A percentile compares a stretch with the other conserved stretches of the same genome.
These are phyloP conservation scores for Alternaria ethzedia DNA, from an alignment of 2,329 filamentous ascomycete genomes.

Conservation along the genomic window DNA sequence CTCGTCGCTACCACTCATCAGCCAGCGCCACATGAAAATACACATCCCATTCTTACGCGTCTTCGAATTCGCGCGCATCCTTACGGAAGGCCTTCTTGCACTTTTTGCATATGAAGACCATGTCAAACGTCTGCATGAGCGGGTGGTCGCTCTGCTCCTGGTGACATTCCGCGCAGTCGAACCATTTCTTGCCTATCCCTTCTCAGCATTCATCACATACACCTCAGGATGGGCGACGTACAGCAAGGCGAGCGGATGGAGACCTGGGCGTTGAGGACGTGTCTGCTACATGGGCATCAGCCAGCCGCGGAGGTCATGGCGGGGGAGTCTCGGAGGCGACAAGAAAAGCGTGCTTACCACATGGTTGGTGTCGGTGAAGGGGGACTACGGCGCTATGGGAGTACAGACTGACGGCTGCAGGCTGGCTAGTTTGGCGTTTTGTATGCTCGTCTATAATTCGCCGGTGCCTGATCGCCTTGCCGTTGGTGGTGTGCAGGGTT, in stretches of 20 bases:
- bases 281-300: slow-evolving; percentile 71
- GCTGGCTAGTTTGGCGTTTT: slow-evolving; percentile 5
- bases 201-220: slow-evolving; percentile 8
- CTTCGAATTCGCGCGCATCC: slow-evolving; percentile 88
- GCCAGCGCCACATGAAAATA: background rate
- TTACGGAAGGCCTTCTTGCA: slow-evolving; percentile 99
- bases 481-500: slow-evolving; percentile 17
- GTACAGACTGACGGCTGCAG: slow-evolving; percentile 4
- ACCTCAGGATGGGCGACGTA: slow-evolving; percentile 55
- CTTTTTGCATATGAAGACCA: slow-evolving; percentile 98
- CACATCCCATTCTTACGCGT: slow-evolving; percentile 54
- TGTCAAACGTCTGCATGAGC: slow-evolving; percentile 79
- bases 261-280: slow-evolving; percentile 97
- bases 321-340: slow-evolving; percentile 15
- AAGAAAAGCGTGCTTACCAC: slow-evolving; percentile 31
- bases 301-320: slow-evolving; percentile 24
- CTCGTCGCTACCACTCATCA: slow-evolving; percentile 70
- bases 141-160: slow-evolving; percentile 77
- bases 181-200: slow-evolving; percentile 85
- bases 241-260: slow-evolving; percentile 95
- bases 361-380: slow-evolving; percentile 19
- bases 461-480: slow-evolving; percentile 26
- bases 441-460: slow-evolving; percentile 15
- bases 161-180: slow-evolving; percentile 97
- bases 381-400: background rate